Base-by-base conservation (phyloP, 106 monocot genomes). In the Acorus gramineus region DNA sequence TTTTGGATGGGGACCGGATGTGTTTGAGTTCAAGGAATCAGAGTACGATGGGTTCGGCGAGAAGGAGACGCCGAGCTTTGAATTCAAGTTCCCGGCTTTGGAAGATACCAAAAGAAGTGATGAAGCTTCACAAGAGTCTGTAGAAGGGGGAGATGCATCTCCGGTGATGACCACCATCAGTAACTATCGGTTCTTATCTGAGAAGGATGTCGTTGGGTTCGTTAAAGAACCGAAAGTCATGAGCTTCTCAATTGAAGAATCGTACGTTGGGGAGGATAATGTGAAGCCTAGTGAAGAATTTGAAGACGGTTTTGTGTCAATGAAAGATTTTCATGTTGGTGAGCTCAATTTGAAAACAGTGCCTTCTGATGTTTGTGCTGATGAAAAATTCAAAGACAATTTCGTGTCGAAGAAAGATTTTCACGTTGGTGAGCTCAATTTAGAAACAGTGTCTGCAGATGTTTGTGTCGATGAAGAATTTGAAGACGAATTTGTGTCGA, bases 11-110 rank as follows among this genome's bases (percentile, higher is more conserved):
- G 44, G 5, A 43, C 50, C 9, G 0, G 60, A 61, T 10, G n/a
- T n/a, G 7, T 4, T 44, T 49, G 53, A 54, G 54, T 3, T 11
- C 6, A 11, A 62, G 50, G 49, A 57, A 50, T 5, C 50, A 51
- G 47, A 64, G 0, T 10, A 56, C 9, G 42, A 13, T 44, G 55
- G 6, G 50, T 64, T 56, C 1, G 6, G 60, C 3, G 74, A 74
- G 62, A 49, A 69, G 7, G 70, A 71, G 12, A 42, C 57, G 10
- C 46, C 86, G 6, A 62, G 10, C 65, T 85, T 92, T 42, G 72
- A 67, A 47, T 87, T 87, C 55, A 87, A 75, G 65, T 92, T 92
- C 62, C 60, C 78, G 53, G 53, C 72, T 64, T 81, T 72, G 52
- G 70, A 77, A 12, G 6, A 49, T 60, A 44, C 6, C 2, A 8